These are phyloP conservation scores for Ophiostoma australiae DNA, from an alignment of 2,329 filamentous ascomycete genomes.

Conservation along the genomic window DNA sequence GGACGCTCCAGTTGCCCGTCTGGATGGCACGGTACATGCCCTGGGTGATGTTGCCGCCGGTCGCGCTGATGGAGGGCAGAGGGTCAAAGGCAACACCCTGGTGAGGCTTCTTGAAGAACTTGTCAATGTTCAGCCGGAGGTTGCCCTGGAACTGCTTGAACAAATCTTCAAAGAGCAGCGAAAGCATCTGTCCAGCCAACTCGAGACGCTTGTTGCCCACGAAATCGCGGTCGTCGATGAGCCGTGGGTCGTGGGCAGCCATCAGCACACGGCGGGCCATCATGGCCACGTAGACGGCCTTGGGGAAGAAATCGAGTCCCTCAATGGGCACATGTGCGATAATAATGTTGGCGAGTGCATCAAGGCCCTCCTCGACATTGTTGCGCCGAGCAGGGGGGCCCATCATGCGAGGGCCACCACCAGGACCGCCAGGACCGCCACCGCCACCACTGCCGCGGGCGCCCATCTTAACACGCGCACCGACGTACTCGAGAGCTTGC, in stretches of 20 bases:
- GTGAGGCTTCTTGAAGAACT: slow-evolving; percentile 89
- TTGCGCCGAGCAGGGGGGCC: slow-evolving; percentile 62
- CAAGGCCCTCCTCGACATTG: slow-evolving; percentile 83
- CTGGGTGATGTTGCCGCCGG: slow-evolving; percentile 80
- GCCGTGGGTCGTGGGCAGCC: slow-evolving; percentile 79
- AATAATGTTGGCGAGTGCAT: slow-evolving; percentile 86
- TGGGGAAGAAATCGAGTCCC: slow-evolving; percentile 91
- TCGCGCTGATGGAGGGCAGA: slow-evolving; percentile 73
- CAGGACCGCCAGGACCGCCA: slow-evolving; percentile 18
- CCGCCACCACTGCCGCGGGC: slow-evolving; percentile 47
- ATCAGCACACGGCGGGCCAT: slow-evolving; percentile 97
- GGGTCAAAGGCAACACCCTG: slow-evolving; percentile 85
- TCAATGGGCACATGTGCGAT: slow-evolving; percentile 92
- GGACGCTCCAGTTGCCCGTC: slow-evolving; percentile 95
- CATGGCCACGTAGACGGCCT: slow-evolving; percentile 91
- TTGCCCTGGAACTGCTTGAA: slow-evolving; percentile 93
- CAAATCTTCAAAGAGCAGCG: slow-evolving; percentile 90
- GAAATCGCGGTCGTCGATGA: slow-evolving; percentile 95
- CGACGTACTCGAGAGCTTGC: slow-evolving; percentile 90
- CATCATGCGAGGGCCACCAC: slow-evolving; percentile 45
- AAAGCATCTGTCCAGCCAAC: slow-evolving; percentile 87
- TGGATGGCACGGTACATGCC: slow-evolving; percentile 96
- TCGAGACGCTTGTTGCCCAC: slow-evolving; percentile 97
- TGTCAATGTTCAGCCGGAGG: slow-evolving; percentile 91
- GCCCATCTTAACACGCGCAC: slow-evolving; percentile 80